Evolutionary conservation across 2,329 filamentous ascomycete genomes (phyloP), one percentile per base, ranked within the genome.

Genomic region (Epichloe bromicola): DNA sequence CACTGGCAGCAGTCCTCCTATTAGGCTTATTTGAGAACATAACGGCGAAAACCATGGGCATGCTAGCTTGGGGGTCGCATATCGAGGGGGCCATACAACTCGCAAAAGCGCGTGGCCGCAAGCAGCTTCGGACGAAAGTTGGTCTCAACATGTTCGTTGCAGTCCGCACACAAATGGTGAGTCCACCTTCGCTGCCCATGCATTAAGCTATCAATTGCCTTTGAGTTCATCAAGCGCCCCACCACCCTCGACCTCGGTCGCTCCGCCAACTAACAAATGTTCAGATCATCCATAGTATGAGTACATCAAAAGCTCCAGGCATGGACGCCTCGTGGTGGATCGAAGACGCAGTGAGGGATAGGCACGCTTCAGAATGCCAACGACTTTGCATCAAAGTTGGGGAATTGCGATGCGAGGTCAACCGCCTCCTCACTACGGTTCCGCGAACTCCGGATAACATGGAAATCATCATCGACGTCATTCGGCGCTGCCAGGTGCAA

Each of bases 1-100:
- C 79, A 0, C 58, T 84, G 12, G 79, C 76, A 2, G 72, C 79
- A 1, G 78, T 83, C 15, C 63, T 84, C 34, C 64, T 83, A 52
- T 61, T 84, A 26, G 76, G 79, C 0, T 66, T 82, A 20, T 84
- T 79, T 54, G 80, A 83, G 65, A 78, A 72, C 51, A 80, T 82
- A 43, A 74, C 74, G 1, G 74, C 76, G 12, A 75, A 73, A 52
- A 72, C 76, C 49, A 64, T 76, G 47, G 75, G 73, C 36, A 74
- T 75, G 60, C 66, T 74, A 51, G 77, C 78, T 2, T 83, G 80
- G 80, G 77, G 77, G 4, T 79, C 78, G 10, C 80, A 83, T 57
- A 74, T 78, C n/a, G 76, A 82, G 53, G 80, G 79, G 3, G 80
- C 80, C n/a, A 74, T 82, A 34, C 74, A 79, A 56, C 67, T 83